Percentiles rank a stretch among this genome's conserved stretches.
Conservation (phyloP, 140 eudicot genomes). For the Oenanthe javanica region DNA sequence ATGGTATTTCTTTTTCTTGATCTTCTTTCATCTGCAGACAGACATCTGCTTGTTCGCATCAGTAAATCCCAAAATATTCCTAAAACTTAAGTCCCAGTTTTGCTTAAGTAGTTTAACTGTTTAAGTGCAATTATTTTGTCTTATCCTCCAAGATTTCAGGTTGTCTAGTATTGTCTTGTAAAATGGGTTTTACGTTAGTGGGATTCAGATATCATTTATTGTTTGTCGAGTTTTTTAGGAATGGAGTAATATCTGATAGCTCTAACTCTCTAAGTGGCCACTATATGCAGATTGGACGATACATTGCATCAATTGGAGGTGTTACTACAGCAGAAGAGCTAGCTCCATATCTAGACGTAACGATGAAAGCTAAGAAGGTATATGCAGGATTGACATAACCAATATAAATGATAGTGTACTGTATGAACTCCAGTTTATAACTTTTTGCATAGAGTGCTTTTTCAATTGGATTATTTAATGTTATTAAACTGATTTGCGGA, state of each 20-base stretch:
- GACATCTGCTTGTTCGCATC: not conserved
- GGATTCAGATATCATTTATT: not conserved
- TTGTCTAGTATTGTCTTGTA: not conserved
- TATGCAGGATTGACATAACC: not conserved
- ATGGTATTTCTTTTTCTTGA: not conserved
- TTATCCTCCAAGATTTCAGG: not conserved
- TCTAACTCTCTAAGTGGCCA: not conserved
- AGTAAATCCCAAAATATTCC: not conserved
- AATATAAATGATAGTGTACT: not conserved
- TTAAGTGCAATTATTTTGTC: not conserved
- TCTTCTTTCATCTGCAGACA: not conserved
- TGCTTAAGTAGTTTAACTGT: not conserved
- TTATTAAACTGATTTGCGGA: not conserved
- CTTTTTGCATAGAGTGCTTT: not conserved
- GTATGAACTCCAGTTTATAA: not conserved
- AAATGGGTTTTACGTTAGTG: not conserved
- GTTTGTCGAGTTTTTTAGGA: not conserved
- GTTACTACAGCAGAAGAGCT: constrained; percentile 97
- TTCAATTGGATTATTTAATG: not conserved
- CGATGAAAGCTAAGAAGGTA: constrained; percentile 39
- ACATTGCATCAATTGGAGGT: constrained; percentile 82
- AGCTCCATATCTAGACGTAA: constrained; percentile 95
- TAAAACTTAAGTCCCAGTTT: not conserved
- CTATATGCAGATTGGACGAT: constrained; percentile 65
- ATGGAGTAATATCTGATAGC: not conserved